phyloP scores from a whole-genome alignment of 1,284 basidiomycete genomes.

The Rhodotorula glutinis region DNA sequence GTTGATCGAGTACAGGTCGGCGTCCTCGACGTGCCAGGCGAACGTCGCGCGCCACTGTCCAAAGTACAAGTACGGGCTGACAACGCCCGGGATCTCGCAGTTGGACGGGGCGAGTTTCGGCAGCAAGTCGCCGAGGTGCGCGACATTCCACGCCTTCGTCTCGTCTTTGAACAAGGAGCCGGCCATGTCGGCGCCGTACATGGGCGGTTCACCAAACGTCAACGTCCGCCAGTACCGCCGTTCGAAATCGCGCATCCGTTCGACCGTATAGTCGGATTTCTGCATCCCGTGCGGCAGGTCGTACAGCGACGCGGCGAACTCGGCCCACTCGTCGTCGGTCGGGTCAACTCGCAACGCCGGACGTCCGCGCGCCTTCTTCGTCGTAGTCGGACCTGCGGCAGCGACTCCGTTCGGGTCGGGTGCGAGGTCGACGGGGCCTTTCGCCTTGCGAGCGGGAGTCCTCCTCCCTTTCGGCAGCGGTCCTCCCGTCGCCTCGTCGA shows the following conservation, averaged over 20 bases:
- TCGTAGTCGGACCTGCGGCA: not conserved
- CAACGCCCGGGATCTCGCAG: slow-evolving; percentile 77
- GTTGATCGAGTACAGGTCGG: slow-evolving; percentile 94
- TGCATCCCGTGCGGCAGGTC: slow-evolving; percentile 40
- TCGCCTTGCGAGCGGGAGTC: slow-evolving; percentile 7
- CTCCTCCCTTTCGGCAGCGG: slow-evolving; percentile 8
- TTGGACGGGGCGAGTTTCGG: slow-evolving; percentile 69
- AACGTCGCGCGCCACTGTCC: slow-evolving; percentile 99
- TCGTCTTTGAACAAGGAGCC: slow-evolving; percentile 83
- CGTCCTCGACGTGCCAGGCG: slow-evolving; percentile 93
- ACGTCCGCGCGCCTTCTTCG: slow-evolving; percentile 19
- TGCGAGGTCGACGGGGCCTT: not conserved
- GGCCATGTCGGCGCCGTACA: slow-evolving; percentile 94
- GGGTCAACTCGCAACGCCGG: slow-evolving; percentile 26
- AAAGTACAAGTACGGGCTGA: slow-evolving; percentile 96
- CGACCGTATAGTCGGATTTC: slow-evolving; percentile 69
- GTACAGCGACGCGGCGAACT: slow-evolving; percentile 34
- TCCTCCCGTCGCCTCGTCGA: slow-evolving; percentile 45
- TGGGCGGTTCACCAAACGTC: slow-evolving; percentile 81
- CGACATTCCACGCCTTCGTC: slow-evolving; percentile 88
- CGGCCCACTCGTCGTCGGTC: slow-evolving; percentile 39
- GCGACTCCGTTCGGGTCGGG: not conserved
- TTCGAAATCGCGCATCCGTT: slow-evolving; percentile 83
- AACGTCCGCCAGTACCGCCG: slow-evolving; percentile 88
- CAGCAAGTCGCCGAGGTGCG: slow-evolving; percentile 79